phyloP scores from a whole-genome alignment of 2,329 filamentous ascomycete species.

The Paraphoma sp. region DNA sequence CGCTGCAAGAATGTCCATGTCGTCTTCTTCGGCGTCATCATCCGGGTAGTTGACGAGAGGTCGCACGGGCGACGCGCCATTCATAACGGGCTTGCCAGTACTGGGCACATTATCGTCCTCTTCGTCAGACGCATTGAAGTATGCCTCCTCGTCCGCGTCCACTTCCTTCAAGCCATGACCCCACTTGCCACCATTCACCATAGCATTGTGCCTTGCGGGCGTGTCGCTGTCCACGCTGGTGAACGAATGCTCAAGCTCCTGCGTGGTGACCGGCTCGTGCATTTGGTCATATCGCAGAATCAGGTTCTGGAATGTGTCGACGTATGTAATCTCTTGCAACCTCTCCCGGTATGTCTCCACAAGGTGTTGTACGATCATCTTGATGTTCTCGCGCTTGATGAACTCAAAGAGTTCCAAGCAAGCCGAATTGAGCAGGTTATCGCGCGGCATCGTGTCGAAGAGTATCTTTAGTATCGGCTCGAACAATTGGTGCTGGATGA shows the following conservation, averaged over 20 bases:
- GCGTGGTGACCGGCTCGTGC: constrained; percentile 62
- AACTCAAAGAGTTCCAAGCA: constrained; percentile 94
- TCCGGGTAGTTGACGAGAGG: constrained; percentile 91
- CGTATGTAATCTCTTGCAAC: constrained; percentile 76
- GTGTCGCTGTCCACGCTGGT: constrained; percentile 70
- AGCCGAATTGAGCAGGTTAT: constrained; percentile 92
- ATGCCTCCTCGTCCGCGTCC: constrained; percentile 87
- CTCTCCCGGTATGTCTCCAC: constrained; percentile 84
- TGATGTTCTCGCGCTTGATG: constrained; percentile 69
- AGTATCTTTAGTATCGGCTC: constrained; percentile 86
- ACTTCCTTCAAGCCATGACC: constrained; percentile 80
- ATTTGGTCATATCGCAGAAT: constrained; percentile 81
- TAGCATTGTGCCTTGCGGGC: constrained; percentile 48
- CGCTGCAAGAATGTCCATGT: constrained; percentile 65
- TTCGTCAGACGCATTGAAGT: constrained; percentile 90
- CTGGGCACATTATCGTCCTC: constrained; percentile 67
- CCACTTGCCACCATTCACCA: constrained; percentile 63
- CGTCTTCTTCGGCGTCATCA: constrained; percentile 71
- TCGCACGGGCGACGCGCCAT: constrained; percentile 67
- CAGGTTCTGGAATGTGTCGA: constrained; percentile 82
- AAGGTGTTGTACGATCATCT: constrained; percentile 81
- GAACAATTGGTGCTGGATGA: constrained; percentile 81
- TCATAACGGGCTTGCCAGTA: constrained; percentile 54
- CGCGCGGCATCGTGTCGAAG: constrained; percentile 82
- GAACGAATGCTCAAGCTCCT: constrained; percentile 67